These are phyloP conservation scores for Zalaria obscura DNA, from an alignment of 2,329 filamentous ascomycete species.

Conservation along the genomic window DNA sequence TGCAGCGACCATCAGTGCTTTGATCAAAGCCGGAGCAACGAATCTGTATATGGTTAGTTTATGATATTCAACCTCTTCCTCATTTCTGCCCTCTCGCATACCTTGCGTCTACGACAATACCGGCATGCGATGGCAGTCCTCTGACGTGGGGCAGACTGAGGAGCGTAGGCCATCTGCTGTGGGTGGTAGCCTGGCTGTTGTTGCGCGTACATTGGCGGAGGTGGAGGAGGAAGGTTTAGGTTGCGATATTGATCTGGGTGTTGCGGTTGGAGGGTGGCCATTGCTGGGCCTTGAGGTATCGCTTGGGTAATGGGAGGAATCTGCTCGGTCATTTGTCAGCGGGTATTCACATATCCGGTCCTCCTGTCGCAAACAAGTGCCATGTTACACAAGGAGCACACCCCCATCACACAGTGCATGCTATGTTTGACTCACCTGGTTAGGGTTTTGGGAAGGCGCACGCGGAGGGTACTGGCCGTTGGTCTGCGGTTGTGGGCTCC, in stretches of 20 bases:
- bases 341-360: background rate
- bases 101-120: conserved; percentile 47
- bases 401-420: no score
- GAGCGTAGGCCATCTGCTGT: conserved; percentile 25
- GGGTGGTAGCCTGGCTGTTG: conserved; percentile 21
- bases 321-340: conserved; percentile 10
- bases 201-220: conserved; percentile 29
- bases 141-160: conserved; percentile 42
- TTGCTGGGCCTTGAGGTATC: conserved; percentile 21
- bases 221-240: conserved; percentile 17
- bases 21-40: conserved; percentile 63
- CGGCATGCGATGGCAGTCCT: conserved; percentile 46
- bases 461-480: conserved; percentile 5
- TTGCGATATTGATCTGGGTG: conserved; percentile 30
- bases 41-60: conserved; percentile 36
- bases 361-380: no score
- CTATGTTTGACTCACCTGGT: conserved; percentile 11
- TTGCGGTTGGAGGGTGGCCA: conserved; percentile 30
- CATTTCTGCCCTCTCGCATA: conserved; percentile 13
- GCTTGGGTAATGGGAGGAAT: conserved; percentile 20
- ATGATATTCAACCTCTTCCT: background rate
- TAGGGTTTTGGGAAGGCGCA: conserved; percentile 2
- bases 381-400: no score
- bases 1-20: conserved; percentile 57
- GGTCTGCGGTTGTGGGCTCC: conserved; percentile 7